Evolutionary conservation across 345 rosid genomes (phyloP).

Genomic region (Populus alba): DNA sequence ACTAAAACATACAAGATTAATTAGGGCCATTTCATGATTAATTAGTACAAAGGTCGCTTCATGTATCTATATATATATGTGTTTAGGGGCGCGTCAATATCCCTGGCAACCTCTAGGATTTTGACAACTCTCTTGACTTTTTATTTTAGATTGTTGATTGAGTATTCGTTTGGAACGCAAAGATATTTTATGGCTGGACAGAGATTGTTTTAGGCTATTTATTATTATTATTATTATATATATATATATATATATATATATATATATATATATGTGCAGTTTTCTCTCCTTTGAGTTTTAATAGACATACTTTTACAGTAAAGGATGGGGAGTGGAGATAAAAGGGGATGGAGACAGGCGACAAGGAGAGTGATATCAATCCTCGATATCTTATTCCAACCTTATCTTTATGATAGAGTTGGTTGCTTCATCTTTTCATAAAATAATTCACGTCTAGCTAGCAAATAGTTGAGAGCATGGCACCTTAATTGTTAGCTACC

Average conservation of each 20-base stretch:
- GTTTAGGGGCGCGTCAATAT: neutral
- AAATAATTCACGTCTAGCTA: neutral
- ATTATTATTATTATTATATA: too few relatives aligned
- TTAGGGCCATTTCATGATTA: neutral
- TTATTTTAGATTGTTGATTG: neutral
- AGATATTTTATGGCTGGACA: neutral
- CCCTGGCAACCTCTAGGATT: neutral
- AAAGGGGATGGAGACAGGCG: constrained; percentile 1
- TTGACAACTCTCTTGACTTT: too few relatives aligned
- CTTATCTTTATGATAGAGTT: constrained; percentile 1
- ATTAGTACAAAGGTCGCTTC: neutral
- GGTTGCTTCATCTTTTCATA: constrained; percentile 3
- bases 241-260: too few relatives aligned
- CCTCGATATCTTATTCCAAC: neutral
- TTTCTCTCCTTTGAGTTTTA: neutral
- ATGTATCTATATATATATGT: neutral
- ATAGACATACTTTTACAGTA: neutral
- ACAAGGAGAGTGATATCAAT: neutral
- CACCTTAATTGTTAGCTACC: too few relatives aligned
- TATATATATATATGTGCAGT: neutral
- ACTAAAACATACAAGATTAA: neutral
- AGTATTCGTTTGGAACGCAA: neutral
- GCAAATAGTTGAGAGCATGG: too few relatives aligned
- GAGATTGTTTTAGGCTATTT: neutral
- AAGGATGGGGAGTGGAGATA: neutral